phyloP scores from a whole-genome alignment of 1,284 basidiomycete species.

The Leucoagaricus sp. region DNA sequence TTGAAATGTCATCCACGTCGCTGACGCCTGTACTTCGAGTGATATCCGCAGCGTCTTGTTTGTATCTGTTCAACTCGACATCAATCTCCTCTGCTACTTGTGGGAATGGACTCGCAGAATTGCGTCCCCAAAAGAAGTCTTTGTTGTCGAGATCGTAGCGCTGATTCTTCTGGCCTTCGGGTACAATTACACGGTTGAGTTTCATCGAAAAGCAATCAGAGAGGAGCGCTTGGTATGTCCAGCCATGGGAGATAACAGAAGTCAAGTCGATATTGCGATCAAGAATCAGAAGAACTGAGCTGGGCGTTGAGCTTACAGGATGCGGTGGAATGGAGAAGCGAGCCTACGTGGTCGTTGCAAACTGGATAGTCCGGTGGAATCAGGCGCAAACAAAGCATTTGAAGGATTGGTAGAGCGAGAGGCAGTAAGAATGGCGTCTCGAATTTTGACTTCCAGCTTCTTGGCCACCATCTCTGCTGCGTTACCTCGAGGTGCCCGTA shows the following conservation, averaged over 20 bases:
- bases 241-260: constrained; percentile 95
- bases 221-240: constrained; percentile 99
- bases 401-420: constrained; percentile 62
- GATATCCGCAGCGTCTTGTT: constrained; percentile 95
- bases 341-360: constrained; percentile 81
- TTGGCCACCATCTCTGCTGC: constrained; percentile 98
- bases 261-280: constrained; percentile 96
- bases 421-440: constrained; percentile 88
- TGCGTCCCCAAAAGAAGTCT: constrained; percentile 99
- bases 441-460: constrained; percentile 90
- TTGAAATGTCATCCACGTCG: constrained; percentile 93
- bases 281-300: constrained; percentile 84
- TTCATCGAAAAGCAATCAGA: constrained; percentile 98
- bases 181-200: constrained; percentile 90
- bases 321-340: background rate
- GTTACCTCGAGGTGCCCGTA: constrained; percentile 93
- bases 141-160: constrained; percentile 97
- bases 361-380: constrained; percentile 69
- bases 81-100: constrained; percentile 99
- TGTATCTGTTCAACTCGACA: constrained; percentile 90
- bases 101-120: constrained; percentile 95
- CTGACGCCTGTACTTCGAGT: constrained; percentile 96
- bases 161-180: constrained; percentile 60
- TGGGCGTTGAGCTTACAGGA: constrained; percentile 7
- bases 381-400: constrained; percentile 69